Evolutionary conservation across 2,329 filamentous ascomycete species (phyloP).

Genomic region (Diaporthe nobilis): DNA sequence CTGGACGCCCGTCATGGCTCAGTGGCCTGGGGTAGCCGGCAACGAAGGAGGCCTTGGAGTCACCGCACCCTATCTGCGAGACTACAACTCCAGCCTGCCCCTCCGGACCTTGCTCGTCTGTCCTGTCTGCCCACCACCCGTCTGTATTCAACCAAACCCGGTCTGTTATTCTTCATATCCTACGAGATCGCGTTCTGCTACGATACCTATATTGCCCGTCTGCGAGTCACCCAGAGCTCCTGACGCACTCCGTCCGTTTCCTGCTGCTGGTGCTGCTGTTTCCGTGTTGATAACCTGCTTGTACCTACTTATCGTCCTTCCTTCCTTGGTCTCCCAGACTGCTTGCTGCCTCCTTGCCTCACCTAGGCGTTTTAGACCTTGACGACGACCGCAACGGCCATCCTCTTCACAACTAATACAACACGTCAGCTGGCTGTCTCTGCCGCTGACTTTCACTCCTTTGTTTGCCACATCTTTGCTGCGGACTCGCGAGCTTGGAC

Average conservation of each 20-base stretch:
- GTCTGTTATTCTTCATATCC: constrained; percentile 35
- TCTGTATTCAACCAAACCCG: constrained; percentile 27
- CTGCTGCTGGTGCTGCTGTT: neutral
- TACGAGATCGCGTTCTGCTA: constrained; percentile 31
- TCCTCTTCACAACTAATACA: constrained; percentile 26
- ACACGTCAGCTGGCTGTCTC: constrained; percentile 38
- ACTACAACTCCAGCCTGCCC: constrained; percentile 17
- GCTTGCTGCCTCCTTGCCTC: constrained; percentile 15
- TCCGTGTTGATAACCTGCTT: constrained; percentile 32
- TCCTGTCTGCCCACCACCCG: neutral
- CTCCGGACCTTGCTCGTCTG: neutral
- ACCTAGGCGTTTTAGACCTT: constrained; percentile 28
- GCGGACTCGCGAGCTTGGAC: constrained; percentile 30
- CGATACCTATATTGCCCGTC: constrained; percentile 33
- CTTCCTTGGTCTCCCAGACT: constrained; percentile 27
- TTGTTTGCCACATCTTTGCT: constrained; percentile 35
- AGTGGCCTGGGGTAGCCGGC: constrained; percentile 22
- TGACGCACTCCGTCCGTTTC: constrained; percentile 8
- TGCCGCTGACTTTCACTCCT: constrained; percentile 40
- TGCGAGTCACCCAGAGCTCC: constrained; percentile 32
- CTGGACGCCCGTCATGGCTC: constrained; percentile 5
- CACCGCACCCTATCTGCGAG: neutral
- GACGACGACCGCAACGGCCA: constrained; percentile 35
- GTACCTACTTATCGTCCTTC: constrained; percentile 23
- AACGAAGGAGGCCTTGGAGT: constrained; percentile 1